Evolutionary conservation across 2,329 filamentous ascomycete species (phyloP), one percentile per base, ranked within the genome.

Genomic region (Alternaria incomplexa): DNA sequence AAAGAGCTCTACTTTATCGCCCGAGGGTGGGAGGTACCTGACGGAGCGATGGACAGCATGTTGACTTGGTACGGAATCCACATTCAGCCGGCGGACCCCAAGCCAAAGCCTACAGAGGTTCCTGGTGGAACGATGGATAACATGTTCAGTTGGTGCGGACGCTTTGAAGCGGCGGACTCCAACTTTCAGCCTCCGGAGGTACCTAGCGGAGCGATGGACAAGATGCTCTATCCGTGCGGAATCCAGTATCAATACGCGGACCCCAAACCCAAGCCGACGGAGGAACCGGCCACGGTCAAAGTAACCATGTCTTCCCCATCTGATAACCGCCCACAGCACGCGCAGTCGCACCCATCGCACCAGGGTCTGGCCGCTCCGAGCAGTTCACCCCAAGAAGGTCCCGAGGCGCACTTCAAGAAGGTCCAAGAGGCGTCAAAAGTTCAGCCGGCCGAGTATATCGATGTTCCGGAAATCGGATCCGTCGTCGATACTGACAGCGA

Each of bases 1-100:
- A 53, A 53, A 13, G 51, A 63, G 5, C 51, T 65, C 26, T 63
- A 51, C 13, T n/a, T 53, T 8, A 36, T 54, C 22, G 25, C 36
- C 6, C 44, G 13, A 44, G 48, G 23, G 9, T 26, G n/a, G 6
- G 43, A 45, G 1, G 13, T 61, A 13, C 47, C 53, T 17, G 25
- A 13, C 13, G 45, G 32, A 10, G 43, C 36, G 23, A 6, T 36
- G 4, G 23, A 17, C 17, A 13, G 30, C 7, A 15, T 10, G 9
- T 43, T 22, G 13, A n/a, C 22, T 22, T 25, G 13, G 23, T 3
- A 11, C 5, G 28, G 1, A 23, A 2, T 6, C 15, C 20, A 13
- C 4, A 9, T 12, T 20, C 6, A 44, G 5, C 4, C 3, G 11
- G 22, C 23, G 7, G 13, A 7, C 10, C 9, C 28, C 15, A 11